A percentile compares a stretch with the other conserved stretches of the same genome.
These are phyloP conservation scores for Malassezia obtusa DNA, from an alignment of 1,284 basidiomycete genomes.

Conservation along the genomic window DNA sequence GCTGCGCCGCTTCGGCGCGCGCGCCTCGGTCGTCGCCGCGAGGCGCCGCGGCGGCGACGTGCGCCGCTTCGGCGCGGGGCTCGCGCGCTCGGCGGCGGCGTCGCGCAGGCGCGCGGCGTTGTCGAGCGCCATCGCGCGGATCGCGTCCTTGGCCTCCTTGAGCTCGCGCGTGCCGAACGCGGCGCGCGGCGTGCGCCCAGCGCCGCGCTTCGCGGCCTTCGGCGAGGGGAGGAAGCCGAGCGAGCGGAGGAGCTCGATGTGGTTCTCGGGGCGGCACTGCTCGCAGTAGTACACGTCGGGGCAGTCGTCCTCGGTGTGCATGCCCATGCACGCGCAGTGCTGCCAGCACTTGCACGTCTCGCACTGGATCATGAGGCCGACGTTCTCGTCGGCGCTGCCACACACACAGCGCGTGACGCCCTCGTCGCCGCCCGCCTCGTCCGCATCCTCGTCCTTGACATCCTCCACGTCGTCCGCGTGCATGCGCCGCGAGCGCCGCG, in stretches of 20 bases:
- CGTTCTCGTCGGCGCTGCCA: conserved; percentile 60
- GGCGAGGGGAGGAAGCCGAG: conserved; percentile 33
- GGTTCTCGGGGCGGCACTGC: conserved; percentile 76
- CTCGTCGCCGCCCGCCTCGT: conserved; percentile 58
- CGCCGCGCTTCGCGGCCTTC: conserved; percentile 25
- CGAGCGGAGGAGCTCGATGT: conserved; percentile 50
- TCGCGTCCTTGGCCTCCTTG: conserved; percentile 43
- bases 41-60: background rate
- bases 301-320: conserved; percentile 65
- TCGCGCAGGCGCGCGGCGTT: conserved; percentile 36
- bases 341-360: conserved; percentile 97
- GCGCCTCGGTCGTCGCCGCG: background rate
- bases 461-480: background rate
- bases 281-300: conserved; percentile 71
- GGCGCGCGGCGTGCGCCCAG: conserved; percentile 15
- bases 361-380: conserved; percentile 87
- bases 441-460: background rate
- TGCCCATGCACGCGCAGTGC: conserved; percentile 92
- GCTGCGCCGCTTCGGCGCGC: conserved; percentile 47
- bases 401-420: conserved; percentile 89
- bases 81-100: conserved; percentile 8
- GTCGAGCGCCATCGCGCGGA: conserved; percentile 32
- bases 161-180: conserved; percentile 25
- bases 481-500: background rate
- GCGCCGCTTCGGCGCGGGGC: conserved; percentile 2